Evolutionary conservation across 345 rosid genomes (phyloP).

Genomic region (Noccaea bulbosa): DNA sequence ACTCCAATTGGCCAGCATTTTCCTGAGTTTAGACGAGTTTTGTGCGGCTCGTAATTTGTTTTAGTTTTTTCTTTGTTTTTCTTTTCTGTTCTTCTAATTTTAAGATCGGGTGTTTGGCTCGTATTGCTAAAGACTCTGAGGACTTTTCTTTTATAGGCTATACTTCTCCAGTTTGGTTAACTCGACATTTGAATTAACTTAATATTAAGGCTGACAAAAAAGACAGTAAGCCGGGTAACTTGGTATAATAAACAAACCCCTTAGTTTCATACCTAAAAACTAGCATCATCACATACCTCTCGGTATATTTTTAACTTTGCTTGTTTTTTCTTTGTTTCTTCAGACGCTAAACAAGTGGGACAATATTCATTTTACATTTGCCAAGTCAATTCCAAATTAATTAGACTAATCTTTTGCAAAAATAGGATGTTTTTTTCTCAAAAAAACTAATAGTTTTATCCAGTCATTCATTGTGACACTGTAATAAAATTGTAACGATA

Average conservation of each 20-base stretch:
- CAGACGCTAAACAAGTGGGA: slow-evolving; percentile 31
- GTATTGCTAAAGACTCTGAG: neutral
- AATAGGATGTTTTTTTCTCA: neutral
- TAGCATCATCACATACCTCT: slow-evolving; percentile 38
- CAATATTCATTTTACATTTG: slow-evolving; percentile 27
- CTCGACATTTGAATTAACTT: neutral
- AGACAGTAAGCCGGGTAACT: neutral
- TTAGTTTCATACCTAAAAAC: slow-evolving; percentile 33
- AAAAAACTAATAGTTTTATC: neutral
- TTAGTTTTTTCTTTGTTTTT: neutral
- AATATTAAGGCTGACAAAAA: neutral
- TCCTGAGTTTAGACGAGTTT: neutral
- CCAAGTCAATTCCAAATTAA: slow-evolving; percentile 32
- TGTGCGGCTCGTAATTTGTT: neutral
- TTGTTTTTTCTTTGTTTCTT: slow-evolving; percentile 4
- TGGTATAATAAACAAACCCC: slow-evolving; percentile 15
- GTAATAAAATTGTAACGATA: slow-evolving; percentile 10
- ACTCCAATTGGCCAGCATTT: neutral
- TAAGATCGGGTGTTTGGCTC: neutral
- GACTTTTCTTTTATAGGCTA: neutral
- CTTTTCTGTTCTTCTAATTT: neutral
- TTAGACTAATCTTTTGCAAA: neutral
- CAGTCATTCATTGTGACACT: neutral
- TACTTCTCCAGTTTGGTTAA: neutral
- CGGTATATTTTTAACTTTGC: slow-evolving; percentile 14